Conservation (phyloP, 192 early-diverging fungal genomes). For the Entomortierella parvispora region DNA sequence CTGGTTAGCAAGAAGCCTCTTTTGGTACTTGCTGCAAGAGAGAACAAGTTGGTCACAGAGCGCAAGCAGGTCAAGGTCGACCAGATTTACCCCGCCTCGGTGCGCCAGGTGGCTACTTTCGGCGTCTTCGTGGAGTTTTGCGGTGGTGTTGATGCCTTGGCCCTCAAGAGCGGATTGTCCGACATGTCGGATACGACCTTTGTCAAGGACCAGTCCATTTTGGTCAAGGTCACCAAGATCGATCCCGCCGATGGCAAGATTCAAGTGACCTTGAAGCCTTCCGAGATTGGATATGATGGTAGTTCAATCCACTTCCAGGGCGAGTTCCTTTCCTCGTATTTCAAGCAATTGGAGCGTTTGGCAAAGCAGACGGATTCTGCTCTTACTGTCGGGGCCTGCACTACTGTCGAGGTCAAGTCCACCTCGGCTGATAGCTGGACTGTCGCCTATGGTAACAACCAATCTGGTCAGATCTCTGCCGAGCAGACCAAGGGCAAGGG, state of each 20-base stretch:
- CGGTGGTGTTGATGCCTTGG: constrained; percentile 67
- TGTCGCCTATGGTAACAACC: constrained; percentile 54
- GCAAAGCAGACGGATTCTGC: constrained; percentile 31
- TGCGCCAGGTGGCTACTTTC: constrained; percentile 67
- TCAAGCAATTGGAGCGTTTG: constrained; percentile 58
- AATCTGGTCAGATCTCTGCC: constrained; percentile 66
- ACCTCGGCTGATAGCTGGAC: constrained; percentile 58
- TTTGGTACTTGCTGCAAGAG: constrained; percentile 67
- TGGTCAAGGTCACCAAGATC: constrained; percentile 66
- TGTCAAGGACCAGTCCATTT: constrained; percentile 74
- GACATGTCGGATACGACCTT: constrained; percentile 64
- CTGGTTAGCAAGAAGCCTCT: constrained; percentile 71
- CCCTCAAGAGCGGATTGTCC: constrained; percentile 67
- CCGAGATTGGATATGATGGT: constrained; percentile 53
- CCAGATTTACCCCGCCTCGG: constrained; percentile 72
- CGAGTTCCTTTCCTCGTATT: constrained; percentile 62
- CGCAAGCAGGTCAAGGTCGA: constrained; percentile 61
- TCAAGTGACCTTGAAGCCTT: constrained; percentile 76
- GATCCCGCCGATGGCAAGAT: constrained; percentile 60
- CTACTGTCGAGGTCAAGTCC: constrained; percentile 60
- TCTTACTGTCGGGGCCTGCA: constrained; percentile 50
- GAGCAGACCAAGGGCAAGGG: constrained; percentile 66
- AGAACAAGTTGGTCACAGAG: constrained; percentile 50
- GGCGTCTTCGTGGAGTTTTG: constrained; percentile 75
- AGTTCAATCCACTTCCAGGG: constrained; percentile 54